phyloP scores from a whole-genome alignment of 169 alveolate species.

The Cryptosporidium meleagridis region DNA sequence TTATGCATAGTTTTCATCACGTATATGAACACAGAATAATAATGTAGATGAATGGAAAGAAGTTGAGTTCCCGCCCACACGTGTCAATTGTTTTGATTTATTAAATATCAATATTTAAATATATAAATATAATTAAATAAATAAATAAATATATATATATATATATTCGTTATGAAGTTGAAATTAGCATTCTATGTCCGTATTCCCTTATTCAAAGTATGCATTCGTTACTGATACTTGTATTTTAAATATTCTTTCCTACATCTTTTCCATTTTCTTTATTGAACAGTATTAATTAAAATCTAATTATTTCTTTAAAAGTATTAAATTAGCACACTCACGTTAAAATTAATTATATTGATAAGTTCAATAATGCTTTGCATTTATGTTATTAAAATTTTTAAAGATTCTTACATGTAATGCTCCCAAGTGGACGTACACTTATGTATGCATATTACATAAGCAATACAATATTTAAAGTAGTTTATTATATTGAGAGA shows the following conservation, averaged over 20 bases:
- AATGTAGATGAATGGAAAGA: neutral
- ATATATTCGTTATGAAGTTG: neutral
- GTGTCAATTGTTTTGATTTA: neutral
- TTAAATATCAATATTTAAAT: neutral
- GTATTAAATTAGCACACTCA: too few species aligned
- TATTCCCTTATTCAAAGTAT: neutral
- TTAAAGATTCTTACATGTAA: neutral
- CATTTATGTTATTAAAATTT: neutral
- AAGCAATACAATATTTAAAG: neutral
- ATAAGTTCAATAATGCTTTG: neutral
- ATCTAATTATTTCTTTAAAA: neutral
- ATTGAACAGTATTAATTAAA: neutral
- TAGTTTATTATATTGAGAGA: neutral
- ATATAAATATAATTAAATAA: too few species aligned
- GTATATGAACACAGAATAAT: neutral
- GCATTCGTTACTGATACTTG: too few species aligned
- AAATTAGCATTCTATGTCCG: neutral
- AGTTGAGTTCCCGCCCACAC: slow-evolving; percentile 18
- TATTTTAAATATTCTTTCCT: too few species aligned
- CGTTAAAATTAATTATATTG: neutral
- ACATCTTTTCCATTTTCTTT: neutral
- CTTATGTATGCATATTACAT: slow-evolving; percentile 61
- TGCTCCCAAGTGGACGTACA: slow-evolving; percentile 57
- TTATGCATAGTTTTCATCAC: neutral
- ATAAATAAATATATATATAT: too few species aligned